Evolutionary conservation across 345 rosid species (phyloP), one percentile per base, ranked within the genome.

Genomic region (Gossypium ekmanianum): DNA sequence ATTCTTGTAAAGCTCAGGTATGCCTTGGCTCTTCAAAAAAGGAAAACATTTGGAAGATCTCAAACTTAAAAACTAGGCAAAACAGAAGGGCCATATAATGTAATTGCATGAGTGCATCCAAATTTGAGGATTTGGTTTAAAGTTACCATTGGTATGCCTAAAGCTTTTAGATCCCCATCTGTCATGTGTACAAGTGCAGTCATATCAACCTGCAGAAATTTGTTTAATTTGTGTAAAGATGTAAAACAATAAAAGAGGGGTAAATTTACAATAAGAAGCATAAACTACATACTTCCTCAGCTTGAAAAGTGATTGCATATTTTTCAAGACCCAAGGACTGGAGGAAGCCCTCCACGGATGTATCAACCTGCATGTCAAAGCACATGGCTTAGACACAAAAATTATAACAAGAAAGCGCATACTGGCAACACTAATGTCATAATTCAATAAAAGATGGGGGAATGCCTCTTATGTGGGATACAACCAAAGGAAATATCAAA

Each of bases 91-190:
- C 1, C 11, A 12, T 10, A 12, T 11, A 47, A 47, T 11, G 14
- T 47, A 47, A 47, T 47, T 34, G 41, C 13, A 48, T 48, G 52
- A 48, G 1, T 13, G 27, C 45, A 63, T 4, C 47, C 75, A 78
- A 6, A 48, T 67, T 51, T 68, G 18, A 52, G 50, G 29, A 18
- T 20, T 11, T 22, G 7, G 58, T 58, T 62, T 54, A 34, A 78
- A 70, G 43, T 80, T 88, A 95, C 99, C 99, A 95, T 91, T 11
- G 98, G 99, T 81, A 95, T 90, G 76, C 97, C 92, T 81, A 95
- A 66, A 82, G 92, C 97, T 84, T 91, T 95, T 74, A 93, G 94
- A 79, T 95, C 99, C 62, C 87, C 97, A 82, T 95, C 99, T 71
- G 83, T 88, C 99, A 95, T 95, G 87, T 95, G 99, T 51, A 87